A percentile compares a stretch with the other conserved stretches of the same genome.
Evolutionary conservation across 306 rosid species (phyloP).

Genomic region (Vigna nakashimae): DNA sequence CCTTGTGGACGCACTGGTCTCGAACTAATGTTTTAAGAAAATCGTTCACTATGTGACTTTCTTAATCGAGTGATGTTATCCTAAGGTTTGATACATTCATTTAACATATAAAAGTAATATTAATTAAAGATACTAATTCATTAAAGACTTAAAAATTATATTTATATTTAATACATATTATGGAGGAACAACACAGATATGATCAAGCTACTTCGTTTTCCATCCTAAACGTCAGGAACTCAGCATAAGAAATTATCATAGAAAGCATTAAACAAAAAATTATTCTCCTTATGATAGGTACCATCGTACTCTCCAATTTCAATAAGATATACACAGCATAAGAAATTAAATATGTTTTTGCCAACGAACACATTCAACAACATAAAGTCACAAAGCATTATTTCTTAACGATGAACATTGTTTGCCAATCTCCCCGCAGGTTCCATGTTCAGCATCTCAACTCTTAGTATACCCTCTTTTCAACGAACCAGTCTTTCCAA

Average conservation of each 20-base stretch:
- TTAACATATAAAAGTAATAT: too few relatives aligned
- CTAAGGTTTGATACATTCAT: too few relatives aligned
- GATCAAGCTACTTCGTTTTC: too few relatives aligned
- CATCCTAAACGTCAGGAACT: not conserved
- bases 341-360: not conserved
- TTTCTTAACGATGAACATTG: not conserved
- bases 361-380: constrained; percentile 14
- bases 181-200: too few relatives aligned
- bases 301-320: constrained; percentile 5
- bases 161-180: too few relatives aligned
- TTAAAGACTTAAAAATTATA: too few relatives aligned
- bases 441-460: constrained; percentile 4
- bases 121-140: too few relatives aligned
- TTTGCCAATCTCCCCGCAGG: not conserved
- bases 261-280: not conserved
- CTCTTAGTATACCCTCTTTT: constrained; percentile 45
- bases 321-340: not conserved
- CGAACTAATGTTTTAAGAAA: too few relatives aligned
- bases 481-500: constrained; percentile 48
- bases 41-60: too few relatives aligned
- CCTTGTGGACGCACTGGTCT: too few relatives aligned
- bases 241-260: not conserved
- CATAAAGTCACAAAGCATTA: not conserved
- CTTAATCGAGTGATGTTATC: too few relatives aligned
- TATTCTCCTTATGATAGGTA: constrained; percentile 1